phyloP scores from a whole-genome alignment of 192 early-diverging fungal species.

The Phycomyces nitens region DNA sequence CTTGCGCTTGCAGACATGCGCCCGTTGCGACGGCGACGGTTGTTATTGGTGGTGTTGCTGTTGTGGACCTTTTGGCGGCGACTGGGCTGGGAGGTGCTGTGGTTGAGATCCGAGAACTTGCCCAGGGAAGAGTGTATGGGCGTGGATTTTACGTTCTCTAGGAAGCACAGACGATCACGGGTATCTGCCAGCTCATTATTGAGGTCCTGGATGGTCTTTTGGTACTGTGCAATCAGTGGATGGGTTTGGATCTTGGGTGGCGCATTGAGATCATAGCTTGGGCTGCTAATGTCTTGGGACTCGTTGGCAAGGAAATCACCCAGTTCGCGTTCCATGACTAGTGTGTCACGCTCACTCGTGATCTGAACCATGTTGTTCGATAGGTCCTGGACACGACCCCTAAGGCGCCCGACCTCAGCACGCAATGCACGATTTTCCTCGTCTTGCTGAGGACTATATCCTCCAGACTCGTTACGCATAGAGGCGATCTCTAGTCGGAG shows the following conservation, averaged over 20 bases:
- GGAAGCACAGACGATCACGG: slow-evolving; percentile 24
- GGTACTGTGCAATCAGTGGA: slow-evolving; percentile 35
- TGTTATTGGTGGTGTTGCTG: neutral
- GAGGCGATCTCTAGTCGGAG: slow-evolving; percentile 51
- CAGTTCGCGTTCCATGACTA: slow-evolving; percentile 47
- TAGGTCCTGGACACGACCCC: slow-evolving; percentile 46
- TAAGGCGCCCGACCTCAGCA: slow-evolving; percentile 44
- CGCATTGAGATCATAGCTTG: neutral
- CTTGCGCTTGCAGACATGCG: slow-evolving; percentile 11
- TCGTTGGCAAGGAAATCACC: slow-evolving; percentile 33
- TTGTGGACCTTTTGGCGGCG: neutral
- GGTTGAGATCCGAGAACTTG: neutral
- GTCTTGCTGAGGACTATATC: slow-evolving; percentile 28
- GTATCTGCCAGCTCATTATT: slow-evolving; percentile 35
- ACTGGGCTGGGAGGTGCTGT: neutral
- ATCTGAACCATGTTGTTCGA: slow-evolving; percentile 42
- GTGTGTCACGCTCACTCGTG: slow-evolving; percentile 50
- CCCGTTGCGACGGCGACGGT: neutral
- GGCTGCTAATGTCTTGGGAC: slow-evolving; percentile 13
- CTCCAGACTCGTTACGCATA: slow-evolving; percentile 34
- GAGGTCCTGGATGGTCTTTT: slow-evolving; percentile 34
- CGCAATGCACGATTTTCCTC: slow-evolving; percentile 46
- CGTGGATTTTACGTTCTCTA: slow-evolving; percentile 11
- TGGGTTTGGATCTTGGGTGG: slow-evolving; percentile 18
- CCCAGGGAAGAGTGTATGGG: neutral